A percentile compares a stretch with the other conserved stretches of the same genome.
phyloP scores from a whole-genome alignment of 768 basidiomycete genomes.

The Hirschioporus abietinus region DNA sequence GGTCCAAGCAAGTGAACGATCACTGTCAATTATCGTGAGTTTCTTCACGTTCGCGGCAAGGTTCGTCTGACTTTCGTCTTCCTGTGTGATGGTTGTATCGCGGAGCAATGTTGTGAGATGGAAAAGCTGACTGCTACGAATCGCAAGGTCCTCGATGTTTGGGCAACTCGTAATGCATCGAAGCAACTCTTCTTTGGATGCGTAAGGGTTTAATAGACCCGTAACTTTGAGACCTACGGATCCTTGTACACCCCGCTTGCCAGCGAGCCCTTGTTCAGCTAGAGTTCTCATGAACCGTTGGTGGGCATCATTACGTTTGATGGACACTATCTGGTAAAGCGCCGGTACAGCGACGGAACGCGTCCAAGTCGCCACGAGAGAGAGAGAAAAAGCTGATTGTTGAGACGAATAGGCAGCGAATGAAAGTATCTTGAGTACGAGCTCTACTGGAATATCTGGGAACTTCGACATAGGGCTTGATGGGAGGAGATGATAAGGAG shows the following conservation, averaged over 20 bases:
- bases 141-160: not conserved
- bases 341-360: not conserved
- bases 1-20: not conserved
- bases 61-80: not conserved
- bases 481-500: not conserved
- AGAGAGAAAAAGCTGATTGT: not conserved
- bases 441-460: not conserved
- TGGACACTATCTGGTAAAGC: not conserved
- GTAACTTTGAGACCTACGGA: not conserved
- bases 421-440: not conserved
- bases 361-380: not conserved
- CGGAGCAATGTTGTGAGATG: not conserved
- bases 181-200: not conserved
- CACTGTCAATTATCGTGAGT: not conserved
- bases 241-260: not conserved
- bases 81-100: not conserved
- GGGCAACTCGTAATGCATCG: not conserved
- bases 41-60: not conserved
- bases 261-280: not conserved
- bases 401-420: not conserved
- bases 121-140: not conserved
- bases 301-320: not conserved
- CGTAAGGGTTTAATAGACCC: not conserved
- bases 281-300: not conserved
- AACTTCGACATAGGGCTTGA: not conserved